Percentiles rank a stretch among this genome's conserved stretches.
These are phyloP conservation scores for Carex scoparia DNA, from an alignment of 176 grass and related monocot species.

Conservation along the genomic window DNA sequence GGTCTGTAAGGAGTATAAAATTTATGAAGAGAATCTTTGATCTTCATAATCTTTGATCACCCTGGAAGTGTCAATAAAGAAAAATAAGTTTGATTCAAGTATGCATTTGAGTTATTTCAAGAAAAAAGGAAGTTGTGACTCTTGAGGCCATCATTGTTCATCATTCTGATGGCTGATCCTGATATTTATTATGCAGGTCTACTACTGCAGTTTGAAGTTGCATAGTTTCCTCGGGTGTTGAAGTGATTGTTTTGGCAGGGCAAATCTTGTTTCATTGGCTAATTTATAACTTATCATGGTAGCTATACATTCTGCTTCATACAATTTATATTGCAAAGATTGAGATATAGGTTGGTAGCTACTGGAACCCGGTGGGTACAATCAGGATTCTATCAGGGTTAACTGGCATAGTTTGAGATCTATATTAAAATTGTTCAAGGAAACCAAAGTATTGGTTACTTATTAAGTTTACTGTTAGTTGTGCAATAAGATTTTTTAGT, in stretches of 20 bases:
- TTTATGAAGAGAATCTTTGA: not conserved
- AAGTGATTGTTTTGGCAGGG: not conserved
- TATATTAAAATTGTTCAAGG: not conserved
- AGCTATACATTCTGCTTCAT: not conserved
- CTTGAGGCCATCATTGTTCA: not conserved
- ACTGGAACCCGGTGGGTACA: not conserved
- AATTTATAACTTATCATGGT: constrained; percentile 17
- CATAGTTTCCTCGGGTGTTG: not conserved
- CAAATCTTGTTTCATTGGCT: not conserved
- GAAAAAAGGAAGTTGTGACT: not conserved
- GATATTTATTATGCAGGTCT: not conserved
- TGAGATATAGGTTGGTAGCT: not conserved
- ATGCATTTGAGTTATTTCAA: not conserved
- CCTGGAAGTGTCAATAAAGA: not conserved
- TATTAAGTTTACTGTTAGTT: not conserved
- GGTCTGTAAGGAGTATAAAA: not conserved
- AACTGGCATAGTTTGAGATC: not conserved
- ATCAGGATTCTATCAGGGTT: not conserved
- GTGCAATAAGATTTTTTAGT: not conserved
- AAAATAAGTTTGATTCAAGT: not conserved
- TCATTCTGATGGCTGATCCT: not conserved
- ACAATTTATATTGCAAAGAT: not conserved
- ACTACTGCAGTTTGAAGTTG: not conserved
- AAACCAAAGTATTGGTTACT: not conserved
- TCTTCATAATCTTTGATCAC: not conserved